These are phyloP conservation scores for Penicillium lividum DNA, from an alignment of 495 filamentous ascomycete species.

Conservation along the genomic window DNA sequence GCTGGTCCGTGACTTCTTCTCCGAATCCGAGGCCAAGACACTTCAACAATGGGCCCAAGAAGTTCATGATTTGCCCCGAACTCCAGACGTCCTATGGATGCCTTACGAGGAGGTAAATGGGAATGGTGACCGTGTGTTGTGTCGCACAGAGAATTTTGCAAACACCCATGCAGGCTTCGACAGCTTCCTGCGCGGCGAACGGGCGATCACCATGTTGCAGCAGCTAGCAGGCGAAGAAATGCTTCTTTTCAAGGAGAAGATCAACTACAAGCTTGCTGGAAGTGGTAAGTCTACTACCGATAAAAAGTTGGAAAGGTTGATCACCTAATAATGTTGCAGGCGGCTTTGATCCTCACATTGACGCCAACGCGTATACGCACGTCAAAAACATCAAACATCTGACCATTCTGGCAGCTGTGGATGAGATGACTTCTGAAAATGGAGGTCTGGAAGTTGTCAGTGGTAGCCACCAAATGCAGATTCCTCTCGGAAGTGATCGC, in stretches of 20 bases:
- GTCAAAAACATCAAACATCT: slow-evolving; percentile 50
- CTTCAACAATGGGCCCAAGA: slow-evolving; percentile 48
- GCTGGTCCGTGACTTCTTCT: slow-evolving; percentile 35
- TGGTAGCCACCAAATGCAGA: slow-evolving; percentile 41
- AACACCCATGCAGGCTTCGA: slow-evolving; percentile 44
- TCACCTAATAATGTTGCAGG: slow-evolving; percentile 11
- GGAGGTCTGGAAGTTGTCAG: slow-evolving; percentile 49
- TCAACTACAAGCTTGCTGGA: slow-evolving; percentile 46
- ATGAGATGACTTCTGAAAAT: slow-evolving; percentile 40
- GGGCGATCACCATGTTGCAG: slow-evolving; percentile 33
- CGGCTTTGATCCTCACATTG: slow-evolving; percentile 47
- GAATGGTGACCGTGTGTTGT: slow-evolving; percentile 41
- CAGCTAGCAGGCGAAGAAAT: slow-evolving; percentile 47
- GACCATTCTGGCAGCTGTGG: slow-evolving; percentile 45
- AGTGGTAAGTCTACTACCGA: slow-evolving; percentile 25
- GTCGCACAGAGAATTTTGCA: slow-evolving; percentile 50
- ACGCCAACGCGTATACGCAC: slow-evolving; percentile 49
- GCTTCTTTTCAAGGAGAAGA: slow-evolving; percentile 53
- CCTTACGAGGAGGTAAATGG: slow-evolving; percentile 50
- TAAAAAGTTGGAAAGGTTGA: not conserved
- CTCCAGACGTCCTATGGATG: slow-evolving; percentile 43
- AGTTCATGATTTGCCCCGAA: slow-evolving; percentile 41
- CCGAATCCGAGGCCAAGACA: slow-evolving; percentile 20
- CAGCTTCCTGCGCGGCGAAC: slow-evolving; percentile 39
- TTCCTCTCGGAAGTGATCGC: slow-evolving; percentile 40